Percentiles rank a stretch among this genome's conserved stretches.
These are phyloP conservation scores for Camelina neglecta DNA, from an alignment of 345 rosid genomes.

Conservation along the genomic window DNA sequence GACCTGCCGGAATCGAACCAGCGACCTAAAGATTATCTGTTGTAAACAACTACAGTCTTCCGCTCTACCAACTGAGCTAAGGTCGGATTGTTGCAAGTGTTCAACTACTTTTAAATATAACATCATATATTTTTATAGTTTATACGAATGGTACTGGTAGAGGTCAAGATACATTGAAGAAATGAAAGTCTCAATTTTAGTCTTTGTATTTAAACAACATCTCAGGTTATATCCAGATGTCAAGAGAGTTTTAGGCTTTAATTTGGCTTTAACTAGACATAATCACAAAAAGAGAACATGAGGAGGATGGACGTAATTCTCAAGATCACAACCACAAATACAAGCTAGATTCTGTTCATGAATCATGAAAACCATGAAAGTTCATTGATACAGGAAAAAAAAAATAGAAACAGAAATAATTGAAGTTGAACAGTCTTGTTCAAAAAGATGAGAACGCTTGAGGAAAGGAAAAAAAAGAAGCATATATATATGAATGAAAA, in stretches of 20 bases:
- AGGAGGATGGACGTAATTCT: background rate
- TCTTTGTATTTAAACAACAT: too few species aligned
- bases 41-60: slow-evolving; percentile 85
- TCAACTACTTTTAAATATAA: too few species aligned
- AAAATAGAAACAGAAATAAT: background rate
- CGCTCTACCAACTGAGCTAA: slow-evolving; percentile 99
- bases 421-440: background rate
- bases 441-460: background rate
- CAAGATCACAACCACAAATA: background rate
- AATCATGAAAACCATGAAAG: background rate
- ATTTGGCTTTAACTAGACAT: background rate
- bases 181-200: too few species aligned
- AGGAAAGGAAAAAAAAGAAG: background rate
- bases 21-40: slow-evolving; percentile 33
- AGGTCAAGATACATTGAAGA: too few species aligned
- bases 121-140: too few species aligned
- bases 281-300: background rate
- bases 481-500: background rate
- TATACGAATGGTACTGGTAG: too few species aligned
- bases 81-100: slow-evolving; percentile 53
- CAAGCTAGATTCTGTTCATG: background rate
- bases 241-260: too few species aligned
- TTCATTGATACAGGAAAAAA: background rate
- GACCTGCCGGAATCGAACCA: slow-evolving; percentile 33
- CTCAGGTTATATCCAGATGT: too few species aligned